phyloP scores from a whole-genome alignment of 306 rosid species.

The Parietaria judaica region DNA sequence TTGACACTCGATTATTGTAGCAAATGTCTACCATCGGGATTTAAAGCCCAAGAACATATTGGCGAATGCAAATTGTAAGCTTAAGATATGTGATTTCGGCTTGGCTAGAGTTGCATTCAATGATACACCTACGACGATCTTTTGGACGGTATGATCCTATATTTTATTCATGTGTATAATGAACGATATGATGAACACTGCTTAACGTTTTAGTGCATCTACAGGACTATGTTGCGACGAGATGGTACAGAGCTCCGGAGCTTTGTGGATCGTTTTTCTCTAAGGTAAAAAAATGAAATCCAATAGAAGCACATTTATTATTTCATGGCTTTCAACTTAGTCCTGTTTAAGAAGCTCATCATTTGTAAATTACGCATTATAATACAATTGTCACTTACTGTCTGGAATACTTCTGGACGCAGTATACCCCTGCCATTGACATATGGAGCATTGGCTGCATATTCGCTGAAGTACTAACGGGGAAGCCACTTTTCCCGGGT shows the following conservation, averaged over 20 bases:
- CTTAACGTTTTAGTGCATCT: constrained; percentile 11
- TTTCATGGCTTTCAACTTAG: constrained; percentile 4
- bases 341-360: background rate
- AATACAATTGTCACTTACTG: background rate
- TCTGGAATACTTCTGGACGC: constrained; percentile 20
- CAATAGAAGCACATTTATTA: background rate
- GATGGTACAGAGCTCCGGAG: constrained; percentile 99
- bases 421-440: constrained; percentile 99
- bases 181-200: background rate
- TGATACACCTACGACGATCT: constrained; percentile 81
- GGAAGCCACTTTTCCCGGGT: constrained; percentile 95
- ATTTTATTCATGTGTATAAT: background rate
- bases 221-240: constrained; percentile 96
- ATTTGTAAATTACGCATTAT: background rate
- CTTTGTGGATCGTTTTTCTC: constrained; percentile 97
- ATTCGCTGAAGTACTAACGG: constrained; percentile 83
- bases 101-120: constrained; percentile 88
- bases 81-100: constrained; percentile 94
- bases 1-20: constrained; percentile 52
- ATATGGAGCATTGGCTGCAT: constrained; percentile 97
- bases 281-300: constrained; percentile 43
- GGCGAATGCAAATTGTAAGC: constrained; percentile 96
- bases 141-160: constrained; percentile 77
- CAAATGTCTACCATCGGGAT: constrained; percentile 94
- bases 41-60: constrained; percentile 92